A percentile compares a stretch with the other conserved stretches of the same genome.
These are phyloP conservation scores for Zoysia japonica DNA, from an alignment of 176 grass and related monocot genomes.

Conservation along the genomic window DNA sequence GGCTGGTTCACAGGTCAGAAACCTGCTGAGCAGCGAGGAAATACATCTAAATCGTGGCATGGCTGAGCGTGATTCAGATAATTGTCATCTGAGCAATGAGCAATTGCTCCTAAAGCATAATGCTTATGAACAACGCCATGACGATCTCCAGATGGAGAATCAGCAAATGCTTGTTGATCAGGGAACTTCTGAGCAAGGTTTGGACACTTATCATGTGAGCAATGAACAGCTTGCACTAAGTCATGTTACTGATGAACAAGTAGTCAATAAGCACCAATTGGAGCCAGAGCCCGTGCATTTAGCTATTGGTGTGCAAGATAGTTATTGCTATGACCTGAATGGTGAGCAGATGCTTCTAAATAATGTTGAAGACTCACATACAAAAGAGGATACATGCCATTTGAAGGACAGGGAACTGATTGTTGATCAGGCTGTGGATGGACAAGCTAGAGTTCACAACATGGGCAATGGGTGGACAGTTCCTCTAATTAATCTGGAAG, in stretches of 20 bases:
- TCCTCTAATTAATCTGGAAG: slow-evolving; percentile 52
- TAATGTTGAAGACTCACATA: slow-evolving; percentile 10
- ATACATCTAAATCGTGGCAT: not conserved
- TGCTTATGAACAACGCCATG: not conserved
- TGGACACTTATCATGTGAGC: not conserved
- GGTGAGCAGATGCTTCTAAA: slow-evolving; percentile 28
- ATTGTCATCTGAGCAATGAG: not conserved
- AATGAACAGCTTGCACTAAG: slow-evolving; percentile 12
- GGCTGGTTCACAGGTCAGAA: slow-evolving; percentile 28
- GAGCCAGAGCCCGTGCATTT: slow-evolving; percentile 27
- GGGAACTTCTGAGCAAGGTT: not conserved
- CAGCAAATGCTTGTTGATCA: slow-evolving; percentile 19
- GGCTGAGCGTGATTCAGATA: not conserved
- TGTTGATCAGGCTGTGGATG: slow-evolving; percentile 29
- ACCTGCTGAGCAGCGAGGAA: not conserved
- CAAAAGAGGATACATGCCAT: not conserved
- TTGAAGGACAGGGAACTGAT: slow-evolving; percentile 26
- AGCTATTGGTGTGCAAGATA: slow-evolving; percentile 17
- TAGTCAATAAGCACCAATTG: not conserved
- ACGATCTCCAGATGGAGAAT: not conserved
- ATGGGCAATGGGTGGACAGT: slow-evolving; percentile 25
- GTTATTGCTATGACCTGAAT: slow-evolving; percentile 14
- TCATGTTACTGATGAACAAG: slow-evolving; percentile 14
- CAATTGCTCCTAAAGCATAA: slow-evolving; percentile 23
- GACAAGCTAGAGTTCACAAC: slow-evolving; percentile 15